These are phyloP conservation scores for Pestalotiopsis sp. DNA, from an alignment of 2,329 filamentous ascomycete species.

Conservation along the genomic window DNA sequence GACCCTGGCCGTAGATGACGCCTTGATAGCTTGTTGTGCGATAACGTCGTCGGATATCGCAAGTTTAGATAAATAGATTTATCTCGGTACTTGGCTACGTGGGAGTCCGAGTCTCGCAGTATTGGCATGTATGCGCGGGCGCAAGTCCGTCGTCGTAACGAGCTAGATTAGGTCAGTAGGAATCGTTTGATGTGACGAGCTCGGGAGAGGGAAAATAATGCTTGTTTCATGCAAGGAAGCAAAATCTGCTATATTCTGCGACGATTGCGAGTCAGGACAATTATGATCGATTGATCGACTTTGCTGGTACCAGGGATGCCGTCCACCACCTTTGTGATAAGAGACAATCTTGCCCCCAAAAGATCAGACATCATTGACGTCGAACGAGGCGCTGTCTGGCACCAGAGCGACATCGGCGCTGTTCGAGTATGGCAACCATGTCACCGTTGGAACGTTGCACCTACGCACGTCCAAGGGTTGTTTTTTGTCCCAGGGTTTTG, in stretches of 20 bases:
- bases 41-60: no score
- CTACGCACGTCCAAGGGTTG: neutral
- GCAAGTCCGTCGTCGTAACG: neutral
- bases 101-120: neutral
- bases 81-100: no score
- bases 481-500: neutral
- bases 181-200: neutral
- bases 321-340: neutral
- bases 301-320: neutral
- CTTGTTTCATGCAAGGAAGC: neutral
- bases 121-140: neutral
- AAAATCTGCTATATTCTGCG: neutral
- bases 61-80: no score
- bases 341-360: neutral
- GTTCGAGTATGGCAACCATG: neutral
- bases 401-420: neutral
- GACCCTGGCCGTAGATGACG: neutral
- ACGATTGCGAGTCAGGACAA: neutral
- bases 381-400: neutral
- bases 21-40: neutral
- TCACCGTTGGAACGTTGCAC: slow-evolving; percentile 6
- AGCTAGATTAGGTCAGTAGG: neutral
- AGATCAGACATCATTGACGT: neutral
- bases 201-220: neutral
- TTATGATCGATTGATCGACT: neutral